These are phyloP conservation scores for Cymodocea nodosa DNA, from an alignment of 116 monocot species.

Conservation along the genomic window DNA sequence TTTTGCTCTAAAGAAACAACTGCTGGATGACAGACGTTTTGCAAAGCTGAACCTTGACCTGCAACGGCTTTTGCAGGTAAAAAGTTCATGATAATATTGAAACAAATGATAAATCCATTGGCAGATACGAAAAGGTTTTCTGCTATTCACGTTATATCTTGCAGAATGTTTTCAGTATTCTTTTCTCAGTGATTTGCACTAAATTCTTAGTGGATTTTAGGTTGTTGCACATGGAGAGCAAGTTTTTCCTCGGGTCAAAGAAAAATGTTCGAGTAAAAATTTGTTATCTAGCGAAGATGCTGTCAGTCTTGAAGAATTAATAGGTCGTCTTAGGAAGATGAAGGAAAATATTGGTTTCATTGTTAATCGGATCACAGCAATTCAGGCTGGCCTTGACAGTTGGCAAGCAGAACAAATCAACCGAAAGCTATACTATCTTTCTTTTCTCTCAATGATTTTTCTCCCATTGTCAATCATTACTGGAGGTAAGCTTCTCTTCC, in stretches of 20 bases:
- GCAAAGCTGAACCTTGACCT: slow-evolving; percentile 88
- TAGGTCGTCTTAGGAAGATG: slow-evolving; percentile 66
- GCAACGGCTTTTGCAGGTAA: slow-evolving; percentile 82
- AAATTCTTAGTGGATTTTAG: slow-evolving; percentile 16
- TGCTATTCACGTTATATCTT: no score
- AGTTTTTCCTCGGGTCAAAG: slow-evolving; percentile 89
- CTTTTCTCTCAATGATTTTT: slow-evolving; percentile 75
- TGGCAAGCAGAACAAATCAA: slow-evolving; percentile 97
- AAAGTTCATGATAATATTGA: background rate
- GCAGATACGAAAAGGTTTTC: no score
- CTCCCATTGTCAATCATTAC: slow-evolving; percentile 94
- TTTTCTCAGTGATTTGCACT: background rate
- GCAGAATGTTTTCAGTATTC: no score
- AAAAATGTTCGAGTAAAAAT: slow-evolving; percentile 66
- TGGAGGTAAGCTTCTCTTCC: slow-evolving; percentile 38
- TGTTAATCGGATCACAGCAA: slow-evolving; percentile 60
- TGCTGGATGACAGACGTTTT: slow-evolving; percentile 87
- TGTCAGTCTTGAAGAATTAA: slow-evolving; percentile 61
- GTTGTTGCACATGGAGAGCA: slow-evolving; percentile 88
- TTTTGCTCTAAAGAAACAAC: slow-evolving; percentile 57
- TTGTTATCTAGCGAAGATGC: slow-evolving; percentile 70
- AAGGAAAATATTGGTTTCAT: slow-evolving; percentile 90
- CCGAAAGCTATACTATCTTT: slow-evolving; percentile 81
- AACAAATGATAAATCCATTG: no score
- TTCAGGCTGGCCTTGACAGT: slow-evolving; percentile 87